Conservation (phyloP, 768 basidiomycete genomes). For the Boletus vinaceobasis region DNA sequence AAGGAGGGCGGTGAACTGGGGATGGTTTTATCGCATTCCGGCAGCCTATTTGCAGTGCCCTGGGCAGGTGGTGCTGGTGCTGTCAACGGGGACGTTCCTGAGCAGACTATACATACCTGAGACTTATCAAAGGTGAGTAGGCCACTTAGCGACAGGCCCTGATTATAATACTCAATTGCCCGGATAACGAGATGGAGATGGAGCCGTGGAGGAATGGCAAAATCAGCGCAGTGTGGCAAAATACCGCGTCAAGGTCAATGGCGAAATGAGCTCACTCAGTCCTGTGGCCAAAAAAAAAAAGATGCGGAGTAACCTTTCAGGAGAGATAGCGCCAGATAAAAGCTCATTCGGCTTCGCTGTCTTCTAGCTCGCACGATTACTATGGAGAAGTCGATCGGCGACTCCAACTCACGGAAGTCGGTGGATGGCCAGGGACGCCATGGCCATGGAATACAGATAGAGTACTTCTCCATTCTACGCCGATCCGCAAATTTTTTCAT, state of each 20-base stretch:
- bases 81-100: neutral
- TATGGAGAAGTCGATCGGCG: constrained; percentile 20
- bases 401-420: constrained; percentile 12
- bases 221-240: constrained; percentile 21
- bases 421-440: constrained; percentile 18
- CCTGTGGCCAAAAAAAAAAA: no score
- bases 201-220: constrained; percentile 18
- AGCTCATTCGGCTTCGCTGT: neutral
- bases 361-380: neutral
- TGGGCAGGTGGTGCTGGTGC: neutral
- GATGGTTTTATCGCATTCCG: neutral
- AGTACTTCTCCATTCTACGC: constrained; percentile 5
- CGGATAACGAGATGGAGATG: neutral
- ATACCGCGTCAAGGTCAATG: constrained; percentile 9
- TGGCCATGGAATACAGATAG: constrained; percentile 33
- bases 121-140: neutral
- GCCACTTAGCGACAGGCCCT: neutral
- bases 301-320: no score
- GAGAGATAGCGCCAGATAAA: constrained; percentile 19
- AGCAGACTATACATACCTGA: no score
- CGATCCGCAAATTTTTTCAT: neutral
- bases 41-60: neutral
- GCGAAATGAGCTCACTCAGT: constrained; percentile 23
- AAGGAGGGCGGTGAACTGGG: neutral
- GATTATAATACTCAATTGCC: neutral